Evolutionary conservation across 257 asterid genomes (phyloP).

Genomic region (Cruciata laevipes): DNA sequence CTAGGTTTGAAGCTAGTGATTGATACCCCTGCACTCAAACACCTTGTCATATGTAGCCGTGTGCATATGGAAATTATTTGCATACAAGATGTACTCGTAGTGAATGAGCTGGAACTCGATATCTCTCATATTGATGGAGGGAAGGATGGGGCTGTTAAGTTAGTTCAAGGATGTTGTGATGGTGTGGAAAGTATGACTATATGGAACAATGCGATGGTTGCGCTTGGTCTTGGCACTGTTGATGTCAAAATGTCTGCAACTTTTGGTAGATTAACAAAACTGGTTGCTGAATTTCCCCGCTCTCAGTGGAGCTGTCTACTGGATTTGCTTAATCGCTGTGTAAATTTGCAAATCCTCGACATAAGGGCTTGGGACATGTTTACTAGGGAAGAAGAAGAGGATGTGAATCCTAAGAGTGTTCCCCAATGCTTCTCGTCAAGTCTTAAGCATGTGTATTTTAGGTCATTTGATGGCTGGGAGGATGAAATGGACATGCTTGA

Average conservation of each 20-base stretch:
- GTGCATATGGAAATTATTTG: background rate
- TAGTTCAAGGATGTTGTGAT: background rate
- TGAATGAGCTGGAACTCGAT: background rate
- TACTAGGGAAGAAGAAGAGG: background rate
- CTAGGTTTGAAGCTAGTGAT: background rate
- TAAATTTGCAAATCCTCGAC: background rate
- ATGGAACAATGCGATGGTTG: background rate
- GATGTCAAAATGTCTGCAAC: too few species aligned
- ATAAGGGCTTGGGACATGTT: background rate
- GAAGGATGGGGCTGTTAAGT: background rate
- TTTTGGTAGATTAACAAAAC: background rate
- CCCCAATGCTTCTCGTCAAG: background rate
- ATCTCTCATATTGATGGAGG: background rate
- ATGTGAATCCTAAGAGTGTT: background rate
- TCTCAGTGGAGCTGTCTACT: background rate
- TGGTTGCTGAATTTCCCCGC: background rate
- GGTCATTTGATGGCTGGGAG: background rate
- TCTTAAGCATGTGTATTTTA: background rate
- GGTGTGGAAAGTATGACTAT: background rate
- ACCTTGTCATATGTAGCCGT: background rate
- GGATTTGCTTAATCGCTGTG: background rate
- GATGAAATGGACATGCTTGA: background rate
- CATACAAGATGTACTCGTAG: background rate
- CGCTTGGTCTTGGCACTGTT: background rate
- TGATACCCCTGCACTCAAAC: constrained; percentile 1